Evolutionary conservation across 441 rosid species (phyloP).

Genomic region (Metrosideros polymorpha): DNA sequence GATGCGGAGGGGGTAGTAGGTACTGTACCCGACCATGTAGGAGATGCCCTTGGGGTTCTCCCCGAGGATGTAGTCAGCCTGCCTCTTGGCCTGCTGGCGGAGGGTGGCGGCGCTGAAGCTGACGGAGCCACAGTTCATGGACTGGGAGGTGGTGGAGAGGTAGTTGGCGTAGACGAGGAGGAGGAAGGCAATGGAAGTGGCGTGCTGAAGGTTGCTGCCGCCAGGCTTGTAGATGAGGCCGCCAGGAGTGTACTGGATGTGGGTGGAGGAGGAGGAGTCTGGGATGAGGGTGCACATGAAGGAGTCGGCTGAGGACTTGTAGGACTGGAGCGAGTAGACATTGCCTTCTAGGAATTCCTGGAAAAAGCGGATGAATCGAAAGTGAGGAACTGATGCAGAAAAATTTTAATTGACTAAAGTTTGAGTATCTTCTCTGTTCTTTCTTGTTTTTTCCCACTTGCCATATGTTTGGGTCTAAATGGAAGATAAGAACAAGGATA

Average conservation of each 20-base stretch:
- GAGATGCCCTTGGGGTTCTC: slow-evolving; percentile 78
- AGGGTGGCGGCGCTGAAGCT: slow-evolving; percentile 42
- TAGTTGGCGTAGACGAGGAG: slow-evolving; percentile 74
- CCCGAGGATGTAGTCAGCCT: slow-evolving; percentile 83
- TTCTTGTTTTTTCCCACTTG: background rate
- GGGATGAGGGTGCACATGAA: slow-evolving; percentile 87
- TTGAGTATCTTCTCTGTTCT: background rate
- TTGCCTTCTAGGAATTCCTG: slow-evolving; percentile 71
- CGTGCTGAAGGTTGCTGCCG: slow-evolving; percentile 91
- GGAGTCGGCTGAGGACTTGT: slow-evolving; percentile 87
- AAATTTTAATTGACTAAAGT: background rate
- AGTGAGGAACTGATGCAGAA: background rate
- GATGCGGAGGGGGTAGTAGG: slow-evolving; percentile 57
- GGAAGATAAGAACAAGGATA: background rate
- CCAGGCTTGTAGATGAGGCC: slow-evolving; percentile 92
- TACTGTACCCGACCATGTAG: slow-evolving; percentile 87
- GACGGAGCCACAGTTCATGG: slow-evolving; percentile 53
- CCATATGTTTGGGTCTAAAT: background rate
- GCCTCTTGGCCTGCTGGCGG: slow-evolving; percentile 67
- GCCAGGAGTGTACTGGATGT: slow-evolving; percentile 68
- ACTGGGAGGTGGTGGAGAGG: slow-evolving; percentile 52
- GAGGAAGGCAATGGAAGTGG: slow-evolving; percentile 78
- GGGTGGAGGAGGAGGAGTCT: slow-evolving; percentile 47
- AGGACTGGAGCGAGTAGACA: slow-evolving; percentile 49
- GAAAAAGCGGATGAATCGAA: background rate